Percentiles rank a stretch among this genome's conserved stretches.
phyloP scores from a whole-genome alignment of 2,329 filamentous ascomycete species.

The Fusarium sp. region DNA sequence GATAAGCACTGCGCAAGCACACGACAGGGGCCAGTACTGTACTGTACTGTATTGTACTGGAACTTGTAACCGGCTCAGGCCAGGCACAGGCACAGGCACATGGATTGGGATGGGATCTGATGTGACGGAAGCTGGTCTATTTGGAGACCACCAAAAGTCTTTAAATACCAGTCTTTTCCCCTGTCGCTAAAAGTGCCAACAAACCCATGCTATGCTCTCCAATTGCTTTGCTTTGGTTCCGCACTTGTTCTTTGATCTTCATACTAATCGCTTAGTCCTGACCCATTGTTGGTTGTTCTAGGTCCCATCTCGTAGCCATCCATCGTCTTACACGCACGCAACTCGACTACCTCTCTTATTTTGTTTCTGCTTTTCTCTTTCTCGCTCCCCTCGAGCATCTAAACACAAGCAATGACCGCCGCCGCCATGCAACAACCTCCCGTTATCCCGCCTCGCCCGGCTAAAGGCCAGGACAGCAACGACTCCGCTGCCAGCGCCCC shows the following conservation, averaged over 20 bases:
- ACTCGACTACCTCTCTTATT: constrained; percentile 19
- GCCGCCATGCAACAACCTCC: constrained; percentile 63
- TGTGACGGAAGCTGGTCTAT: constrained; percentile 14
- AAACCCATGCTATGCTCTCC: constrained; percentile 13
- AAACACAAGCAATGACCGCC: constrained; percentile 58
- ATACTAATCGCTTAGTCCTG: constrained; percentile 44
- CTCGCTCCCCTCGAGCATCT: constrained; percentile 36
- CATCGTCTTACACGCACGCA: constrained; percentile 33
- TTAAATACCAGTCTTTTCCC: constrained; percentile 37
- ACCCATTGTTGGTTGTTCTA: constrained; percentile 36
- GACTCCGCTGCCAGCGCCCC: constrained; percentile 59
- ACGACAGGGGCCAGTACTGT: constrained; percentile 8
- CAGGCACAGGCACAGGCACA: constrained; percentile 13
- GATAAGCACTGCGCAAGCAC: constrained; percentile 29
- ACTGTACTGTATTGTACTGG: background rate
- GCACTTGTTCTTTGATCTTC: constrained; percentile 33
- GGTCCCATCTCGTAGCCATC: constrained; percentile 26
- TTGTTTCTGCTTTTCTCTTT: constrained; percentile 23
- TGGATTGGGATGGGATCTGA: constrained; percentile 14
- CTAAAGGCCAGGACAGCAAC: constrained; percentile 61
- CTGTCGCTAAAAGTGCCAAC: constrained; percentile 18
- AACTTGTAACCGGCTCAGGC: constrained; percentile 11
- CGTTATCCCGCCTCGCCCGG: constrained; percentile 68
- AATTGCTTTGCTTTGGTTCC: constrained; percentile 30
- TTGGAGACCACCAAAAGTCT: constrained; percentile 14